Evolutionary conservation across 106 monocot genomes (phyloP), one percentile per base, ranked within the genome.

Genomic region (Iris macrosiphon): DNA sequence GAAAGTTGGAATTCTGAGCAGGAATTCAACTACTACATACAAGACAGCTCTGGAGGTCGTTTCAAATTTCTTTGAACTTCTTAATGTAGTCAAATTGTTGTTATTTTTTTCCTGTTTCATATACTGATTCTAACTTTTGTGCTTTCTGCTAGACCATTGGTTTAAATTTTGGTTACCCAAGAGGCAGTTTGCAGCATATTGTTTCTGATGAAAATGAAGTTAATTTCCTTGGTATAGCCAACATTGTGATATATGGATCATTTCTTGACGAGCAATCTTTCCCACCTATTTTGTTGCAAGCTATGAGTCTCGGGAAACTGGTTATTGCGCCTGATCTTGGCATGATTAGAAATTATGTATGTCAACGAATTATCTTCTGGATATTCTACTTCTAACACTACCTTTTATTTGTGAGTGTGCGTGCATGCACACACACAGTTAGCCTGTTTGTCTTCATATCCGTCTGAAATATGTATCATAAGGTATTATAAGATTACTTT

Each of bases 191-290:
- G 31, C 39, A 72, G 23, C 71, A 69, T 31, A 58, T 80, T 45
- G 31, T 33, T 48, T 16, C 42, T 53, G 65, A 71, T 62, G 74
- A 38, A 59, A 72, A 76, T 25, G 44, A 43, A 18, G 67, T 13
- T 46, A 70, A 45, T 34, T 65, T 80, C 29, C 82, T 93, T 55
- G 44, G 69, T 41, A 72, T 80, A 46, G 55, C 87, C 27, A 79
- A 93, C 52, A 54, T 87, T 61, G 87, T 87, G 19, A 75, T 93
- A 62, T 93, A 93, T 72, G 80, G 79, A 45, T 87, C 93, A 25
- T 87, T 87, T 77, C 79, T 87, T 49, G 83, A 93, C 37, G 93
- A 83, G 63, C 93, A 80, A 30, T 72, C 80, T 15, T 93, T 93
- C 59, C 93, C 93, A 15, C 26, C 74, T 37, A 49, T 75, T 49